Evolutionary conservation across 2,329 filamentous ascomycete genomes (phyloP), one percentile per base, ranked within the genome.

Genomic region (Xylaria arbuscula): DNA sequence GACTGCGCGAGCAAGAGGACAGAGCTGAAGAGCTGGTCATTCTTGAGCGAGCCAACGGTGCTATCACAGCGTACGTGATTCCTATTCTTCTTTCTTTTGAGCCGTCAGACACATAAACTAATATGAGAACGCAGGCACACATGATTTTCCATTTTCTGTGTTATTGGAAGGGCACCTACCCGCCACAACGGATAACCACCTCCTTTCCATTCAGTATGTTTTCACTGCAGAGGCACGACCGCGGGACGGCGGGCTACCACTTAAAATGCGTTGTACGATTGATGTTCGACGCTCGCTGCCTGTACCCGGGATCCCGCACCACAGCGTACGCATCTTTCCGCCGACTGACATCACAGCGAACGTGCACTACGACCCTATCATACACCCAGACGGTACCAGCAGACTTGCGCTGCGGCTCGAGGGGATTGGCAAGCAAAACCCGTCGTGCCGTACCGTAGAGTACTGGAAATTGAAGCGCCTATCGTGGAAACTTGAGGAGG

Each of bases 401-500:
- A 91, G 86, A 11, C 87, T 98, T 58, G 87, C 89, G 54, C 90
- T 98, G 82, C 90, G 91, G 61, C 87, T 99, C 71, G 93, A 94
- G 71, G 95, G 95, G n/a, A 89, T 98, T 62, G 89, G 94, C 50
- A 91, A 89, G 72, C 82, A 83, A 72, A 93, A 93, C 79, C 80
- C 86, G 45, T 88, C 89, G 50, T 88, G 87, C 67, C 90, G 92
- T 78, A 94, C 90, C 7, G 87, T 96, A 69, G 88, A 89, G 78
- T 87, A 89, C 77, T 98, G 95, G 95, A 91, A 92, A 75, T 86
- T 99, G 36, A 93, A 94, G 80, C 96, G 97, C 81, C 87, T 98
- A 72, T 93, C 92, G 71, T 99, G 95, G 95, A 90, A 92, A 72
- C 90, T 99, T 62, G 94, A 98, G 77, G 95, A 99, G 84, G 91